phyloP scores from a whole-genome alignment of 257 asterid species.

The Voacanga thouarsii region DNA sequence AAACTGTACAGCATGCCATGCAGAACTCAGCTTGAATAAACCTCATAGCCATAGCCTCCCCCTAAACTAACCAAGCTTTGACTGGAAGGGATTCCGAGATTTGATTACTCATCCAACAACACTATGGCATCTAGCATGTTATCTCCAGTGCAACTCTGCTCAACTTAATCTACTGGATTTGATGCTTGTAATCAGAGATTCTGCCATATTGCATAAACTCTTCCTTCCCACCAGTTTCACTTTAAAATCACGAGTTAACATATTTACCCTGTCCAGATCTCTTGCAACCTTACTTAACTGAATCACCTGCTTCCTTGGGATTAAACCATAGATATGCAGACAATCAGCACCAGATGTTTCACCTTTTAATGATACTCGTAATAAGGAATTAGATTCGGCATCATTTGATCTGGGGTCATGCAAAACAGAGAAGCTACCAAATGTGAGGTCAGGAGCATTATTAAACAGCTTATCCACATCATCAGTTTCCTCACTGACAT shows the following conservation, averaged over 20 bases:
- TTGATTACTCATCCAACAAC: background rate
- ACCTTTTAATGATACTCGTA: slow-evolving; percentile 51
- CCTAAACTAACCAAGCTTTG: background rate
- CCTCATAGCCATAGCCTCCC: background rate
- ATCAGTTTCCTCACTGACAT: slow-evolving; percentile 25
- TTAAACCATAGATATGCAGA: slow-evolving; percentile 54
- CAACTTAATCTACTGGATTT: slow-evolving; percentile 34
- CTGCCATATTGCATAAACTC: slow-evolving; percentile 47
- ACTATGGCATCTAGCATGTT: background rate
- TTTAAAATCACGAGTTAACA: slow-evolving; percentile 43
- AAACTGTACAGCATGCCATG: background rate
- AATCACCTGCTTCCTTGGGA: slow-evolving; percentile 51
- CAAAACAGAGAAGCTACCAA: slow-evolving; percentile 61
- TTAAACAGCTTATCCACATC: slow-evolving; percentile 53
- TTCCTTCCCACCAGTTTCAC: slow-evolving; percentile 59
- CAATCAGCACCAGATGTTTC: slow-evolving; percentile 28
- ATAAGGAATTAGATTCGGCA: slow-evolving; percentile 47
- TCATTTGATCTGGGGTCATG: slow-evolving; percentile 56
- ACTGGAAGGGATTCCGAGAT: background rate
- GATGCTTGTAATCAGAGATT: slow-evolving; percentile 53
- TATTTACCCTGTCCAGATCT: slow-evolving; percentile 59
- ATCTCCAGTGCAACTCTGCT: background rate
- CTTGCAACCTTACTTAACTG: slow-evolving; percentile 61
- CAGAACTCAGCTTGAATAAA: background rate
- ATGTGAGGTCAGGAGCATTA: slow-evolving; percentile 62